phyloP scores from a whole-genome alignment of 75 land plant genomes.

The Sequoia sempervirens region DNA sequence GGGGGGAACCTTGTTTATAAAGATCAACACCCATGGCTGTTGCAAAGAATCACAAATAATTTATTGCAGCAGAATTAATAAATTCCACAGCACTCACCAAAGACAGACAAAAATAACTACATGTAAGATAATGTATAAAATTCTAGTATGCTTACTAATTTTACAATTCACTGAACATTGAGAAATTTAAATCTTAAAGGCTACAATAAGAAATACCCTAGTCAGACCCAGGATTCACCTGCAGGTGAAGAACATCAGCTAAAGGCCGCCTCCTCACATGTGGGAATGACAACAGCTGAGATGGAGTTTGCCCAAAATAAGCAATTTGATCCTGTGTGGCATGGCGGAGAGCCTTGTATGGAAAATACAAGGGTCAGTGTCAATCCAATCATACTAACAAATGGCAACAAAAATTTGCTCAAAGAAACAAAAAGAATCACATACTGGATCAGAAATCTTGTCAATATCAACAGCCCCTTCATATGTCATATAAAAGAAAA shows the following conservation, averaged over 20 bases:
- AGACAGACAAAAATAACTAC: neutral
- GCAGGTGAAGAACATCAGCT: conserved; percentile 79
- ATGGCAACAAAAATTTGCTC: neutral
- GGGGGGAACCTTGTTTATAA: neutral
- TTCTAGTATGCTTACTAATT: neutral
- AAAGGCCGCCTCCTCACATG: conserved; percentile 79
- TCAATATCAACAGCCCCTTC: conserved; percentile 96
- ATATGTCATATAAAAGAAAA: conserved; percentile 96
- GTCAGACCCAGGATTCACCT: conserved; percentile 40
- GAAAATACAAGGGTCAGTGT: neutral
- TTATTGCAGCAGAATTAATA: neutral
- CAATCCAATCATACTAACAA: neutral
- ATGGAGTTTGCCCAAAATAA: conserved; percentile 97
- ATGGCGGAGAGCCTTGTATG: conserved; percentile 62
- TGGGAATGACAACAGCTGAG: conserved; percentile 80
- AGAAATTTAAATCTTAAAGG: neutral
- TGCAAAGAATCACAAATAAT: neutral
- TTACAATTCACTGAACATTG: neutral
- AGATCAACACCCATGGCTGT: neutral
- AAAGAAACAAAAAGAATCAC: conserved; percentile 11
- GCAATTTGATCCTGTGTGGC: conserved; percentile 96
- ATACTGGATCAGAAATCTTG: conserved; percentile 90
- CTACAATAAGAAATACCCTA: neutral
- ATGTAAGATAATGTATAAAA: neutral
- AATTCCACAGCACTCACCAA: neutral